Conservation (phyloP, 192 early-diverging fungal genomes). For the Entrophospora sp. region DNA sequence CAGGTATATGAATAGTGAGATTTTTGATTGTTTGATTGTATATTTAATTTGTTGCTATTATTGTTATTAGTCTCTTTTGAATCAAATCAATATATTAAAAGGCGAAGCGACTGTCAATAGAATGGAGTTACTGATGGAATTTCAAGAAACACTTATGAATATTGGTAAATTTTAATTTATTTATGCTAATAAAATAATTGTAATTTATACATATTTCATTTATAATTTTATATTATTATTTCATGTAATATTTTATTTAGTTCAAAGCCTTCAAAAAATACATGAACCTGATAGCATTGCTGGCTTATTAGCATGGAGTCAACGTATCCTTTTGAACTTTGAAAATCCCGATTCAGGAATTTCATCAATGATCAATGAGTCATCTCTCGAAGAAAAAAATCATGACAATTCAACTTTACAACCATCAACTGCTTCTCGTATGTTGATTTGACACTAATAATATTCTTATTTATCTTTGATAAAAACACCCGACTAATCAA, state of each 20-base stretch:
- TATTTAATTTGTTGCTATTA: not conserved
- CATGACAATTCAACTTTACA: not conserved
- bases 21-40: not conserved
- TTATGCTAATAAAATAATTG: not conserved
- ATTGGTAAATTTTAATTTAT: slow-evolving; percentile 26
- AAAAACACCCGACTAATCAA: no score
- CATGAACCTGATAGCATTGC: slow-evolving; percentile 25
- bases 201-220: not conserved
- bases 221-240: no score
- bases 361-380: not conserved
- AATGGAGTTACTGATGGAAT: slow-evolving; percentile 28
- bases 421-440: not conserved
- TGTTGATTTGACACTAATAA: no score
- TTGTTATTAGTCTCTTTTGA: slow-evolving; percentile 20
- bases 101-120: slow-evolving; percentile 26
- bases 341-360: not conserved
- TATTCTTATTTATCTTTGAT: no score
- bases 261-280: slow-evolving; percentile 23
- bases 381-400: not conserved
- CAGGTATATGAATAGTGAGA: slow-evolving; percentile 16
- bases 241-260: no score
- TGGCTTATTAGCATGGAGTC: slow-evolving; percentile 33
- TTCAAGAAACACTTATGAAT: slow-evolving; percentile 29
- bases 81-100: slow-evolving; percentile 24
- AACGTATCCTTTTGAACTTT: slow-evolving; percentile 6